Conservation (phyloP, 345 rosid species). For the Capsella bursapastoris region DNA sequence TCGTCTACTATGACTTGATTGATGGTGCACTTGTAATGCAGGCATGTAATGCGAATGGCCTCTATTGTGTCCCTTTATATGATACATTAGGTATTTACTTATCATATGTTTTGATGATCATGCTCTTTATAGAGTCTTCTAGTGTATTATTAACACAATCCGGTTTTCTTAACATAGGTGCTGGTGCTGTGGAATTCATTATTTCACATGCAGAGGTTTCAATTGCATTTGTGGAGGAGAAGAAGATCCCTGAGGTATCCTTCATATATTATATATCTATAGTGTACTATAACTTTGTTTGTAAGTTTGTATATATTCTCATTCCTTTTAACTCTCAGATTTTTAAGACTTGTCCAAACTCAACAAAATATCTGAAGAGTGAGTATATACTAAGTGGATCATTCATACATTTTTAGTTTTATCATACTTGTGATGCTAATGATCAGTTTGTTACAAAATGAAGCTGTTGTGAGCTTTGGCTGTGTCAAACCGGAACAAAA, state of each 20-base stretch:
- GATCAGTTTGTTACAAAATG: conserved; percentile 28
- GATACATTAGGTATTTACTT: conserved; percentile 76
- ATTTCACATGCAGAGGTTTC: conserved; percentile 76
- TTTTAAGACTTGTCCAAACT: conserved; percentile 67
- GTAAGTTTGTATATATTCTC: neutral
- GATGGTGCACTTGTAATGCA: conserved; percentile 44
- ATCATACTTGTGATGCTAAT: conserved; percentile 13
- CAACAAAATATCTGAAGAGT: conserved; percentile 66
- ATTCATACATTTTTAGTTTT: neutral
- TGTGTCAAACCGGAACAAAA: conserved; percentile 58
- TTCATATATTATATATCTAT: no score
- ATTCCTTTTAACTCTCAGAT: conserved; percentile 49
- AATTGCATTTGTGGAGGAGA: conserved; percentile 78
- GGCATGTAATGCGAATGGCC: conserved; percentile 93
- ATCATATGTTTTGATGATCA: neutral
- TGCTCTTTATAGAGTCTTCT: neutral
- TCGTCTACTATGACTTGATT: neutral
- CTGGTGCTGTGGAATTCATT: conserved; percentile 79
- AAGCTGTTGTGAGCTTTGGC: conserved; percentile 90
- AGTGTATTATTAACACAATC: neutral
- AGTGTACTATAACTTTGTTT: no score
- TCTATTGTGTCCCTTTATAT: conserved; percentile 83
- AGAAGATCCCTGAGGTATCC: conserved; percentile 73
- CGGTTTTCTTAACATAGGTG: conserved; percentile 50
- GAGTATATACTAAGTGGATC: conserved; percentile 38